Evolutionary conservation across 2,329 filamentous ascomycete genomes (phyloP), one percentile per base, ranked within the genome.

Genomic region (Colletotrichum graminicola): DNA sequence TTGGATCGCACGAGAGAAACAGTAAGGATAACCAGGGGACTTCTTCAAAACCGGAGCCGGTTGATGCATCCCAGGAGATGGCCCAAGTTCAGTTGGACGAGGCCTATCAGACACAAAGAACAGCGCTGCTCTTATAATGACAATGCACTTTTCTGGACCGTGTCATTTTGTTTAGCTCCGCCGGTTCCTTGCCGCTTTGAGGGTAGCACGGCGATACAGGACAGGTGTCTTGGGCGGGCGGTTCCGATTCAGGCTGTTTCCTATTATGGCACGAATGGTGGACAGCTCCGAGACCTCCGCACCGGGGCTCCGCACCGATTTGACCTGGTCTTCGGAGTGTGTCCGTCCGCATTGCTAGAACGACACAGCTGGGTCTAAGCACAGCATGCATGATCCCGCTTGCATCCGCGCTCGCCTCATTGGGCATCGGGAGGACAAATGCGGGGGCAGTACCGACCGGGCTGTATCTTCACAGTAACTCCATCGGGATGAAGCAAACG

Each of bases 251-350:
- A 6, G 36, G 62, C n/a, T 26, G 47, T 10, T 51, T 2, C 68
- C 52, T 59, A 71, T 54, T 63, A 63, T 51, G 59, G 65, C 65
- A 62, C 65, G 45, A 71, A 71, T 68, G 52, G 41, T 39, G 47
- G 23, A 21, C 36, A 39, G 26, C 65, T 62, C 63, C 67, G 56
- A n/a, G n/a, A 51, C 26, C 11, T 26, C 11, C 26, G 12, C 18
- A 5, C 23, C 41, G 23, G 67, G 54, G 2, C 34, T 8, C 57
- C 43, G 67, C 57, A 45, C 51, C 63, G 51, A 29, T 21, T 57
- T 14, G 5, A 21, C 26, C 2, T 51, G 56, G 16, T 12, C 16
- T 5, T 71, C 67, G 67, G 67, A 71, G 39, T 43, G 26, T 62
- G 57, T 71, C 41, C 12, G n/a, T 67, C 67, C 67, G 67, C 43